A percentile compares a stretch with the other conserved stretches of the same genome.
These are phyloP conservation scores for Seiridium unicorne DNA, from an alignment of 2,329 filamentous ascomycete species.

Conservation along the genomic window DNA sequence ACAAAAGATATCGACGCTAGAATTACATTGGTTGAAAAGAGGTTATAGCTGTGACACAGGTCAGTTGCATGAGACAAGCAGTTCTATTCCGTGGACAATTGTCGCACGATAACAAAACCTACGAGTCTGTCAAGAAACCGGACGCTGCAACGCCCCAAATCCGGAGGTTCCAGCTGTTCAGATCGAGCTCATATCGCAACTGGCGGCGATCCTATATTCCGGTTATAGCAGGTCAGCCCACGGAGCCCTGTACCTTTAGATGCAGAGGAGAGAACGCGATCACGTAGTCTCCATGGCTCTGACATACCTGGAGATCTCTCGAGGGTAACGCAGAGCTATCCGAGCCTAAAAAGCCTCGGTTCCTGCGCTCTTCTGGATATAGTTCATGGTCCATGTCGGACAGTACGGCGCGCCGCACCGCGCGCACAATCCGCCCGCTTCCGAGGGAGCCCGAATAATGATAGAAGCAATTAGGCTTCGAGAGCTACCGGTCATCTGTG, in stretches of 20 bases:
- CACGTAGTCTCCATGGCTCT: not conserved
- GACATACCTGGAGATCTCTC: slow-evolving; percentile 45
- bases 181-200: slow-evolving; percentile 50
- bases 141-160: slow-evolving; percentile 56
- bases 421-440: not conserved
- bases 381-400: slow-evolving; percentile 21
- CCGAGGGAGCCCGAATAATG: not conserved
- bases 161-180: slow-evolving; percentile 53
- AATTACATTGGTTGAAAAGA: slow-evolving; percentile 55
- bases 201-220: slow-evolving; percentile 45
- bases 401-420: not conserved
- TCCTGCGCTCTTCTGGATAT: slow-evolving; percentile 35
- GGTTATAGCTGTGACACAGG: slow-evolving; percentile 41
- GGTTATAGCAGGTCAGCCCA: not conserved
- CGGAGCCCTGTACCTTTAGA: not conserved
- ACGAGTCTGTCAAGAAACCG: slow-evolving; percentile 54
- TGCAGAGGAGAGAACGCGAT: no score
- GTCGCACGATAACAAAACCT: slow-evolving; percentile 19
- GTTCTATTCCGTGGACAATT: not conserved
- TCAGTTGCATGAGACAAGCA: not conserved
- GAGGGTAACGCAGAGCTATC: slow-evolving; percentile 50
- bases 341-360: slow-evolving; percentile 49
- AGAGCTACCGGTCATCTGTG: no score
- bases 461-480: not conserved
- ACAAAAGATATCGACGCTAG: slow-evolving; percentile 52